Base-by-base conservation (phyloP, 371 early-diverging fungal species). In the Mortierella polycephala region DNA sequence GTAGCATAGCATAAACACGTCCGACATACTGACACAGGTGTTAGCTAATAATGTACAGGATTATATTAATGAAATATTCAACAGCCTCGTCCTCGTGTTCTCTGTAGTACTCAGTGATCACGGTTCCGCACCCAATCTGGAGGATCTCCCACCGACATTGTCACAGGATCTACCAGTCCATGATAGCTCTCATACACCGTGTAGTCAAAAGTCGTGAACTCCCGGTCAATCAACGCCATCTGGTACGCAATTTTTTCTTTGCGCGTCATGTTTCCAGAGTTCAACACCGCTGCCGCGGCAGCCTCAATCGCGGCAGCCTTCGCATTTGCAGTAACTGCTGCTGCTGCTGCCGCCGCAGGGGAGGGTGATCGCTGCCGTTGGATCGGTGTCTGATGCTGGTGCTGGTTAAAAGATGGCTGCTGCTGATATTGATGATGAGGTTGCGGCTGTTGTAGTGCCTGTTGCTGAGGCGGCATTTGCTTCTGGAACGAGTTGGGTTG, bases 141-240 rank as follows among this genome's bases (percentile, higher is more conserved):
- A 12, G 91, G 91, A 62, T 88, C 89, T 1, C 90, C 89, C 1
- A 91, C 91, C 7, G 90, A 89, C 87, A 86, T 87, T 5, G 85
- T 85, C 7, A 86, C 75, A 9, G 88, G 88, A 68, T 91, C 89
- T 18, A 89, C 83, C 65, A 88, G 82, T 1, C 91, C 91, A 73
- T 86, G 85, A 50, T 91, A 91, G 62, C 82, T 85, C 67, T 91
- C 89, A 77, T 87, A 91, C 4, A 91, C 84, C 4, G 88, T 88
- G 65, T 84, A 89, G 58, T 91, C 91, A 81, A 91, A 91, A 8
- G 85, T 80, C 42, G 84, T 86, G 62, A 91, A 91, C 58, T 86
- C 85, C 30, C 88, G 87, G 55, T 88, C 86, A 64, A 91, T 91
- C 63, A 86, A 50, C 44, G 69, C 73, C 73, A 69, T 79, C 53